Conservation (phyloP, 2,329 filamentous ascomycete species). For the Fusarium denticulatum region DNA sequence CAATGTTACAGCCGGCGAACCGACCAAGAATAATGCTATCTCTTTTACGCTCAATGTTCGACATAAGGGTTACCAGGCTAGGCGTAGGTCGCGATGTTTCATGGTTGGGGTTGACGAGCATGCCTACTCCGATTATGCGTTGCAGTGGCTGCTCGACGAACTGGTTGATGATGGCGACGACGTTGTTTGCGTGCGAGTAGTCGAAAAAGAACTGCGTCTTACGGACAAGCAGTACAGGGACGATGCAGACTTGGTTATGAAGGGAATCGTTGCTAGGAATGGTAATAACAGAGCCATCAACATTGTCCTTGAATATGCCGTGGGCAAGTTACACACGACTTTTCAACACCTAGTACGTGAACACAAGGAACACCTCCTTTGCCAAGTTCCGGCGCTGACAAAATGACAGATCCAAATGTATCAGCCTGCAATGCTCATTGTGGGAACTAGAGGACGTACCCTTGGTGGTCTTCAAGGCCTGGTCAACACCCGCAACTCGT, state of each 20-base stretch:
- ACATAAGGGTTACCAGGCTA: conserved; percentile 85
- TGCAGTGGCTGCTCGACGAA: conserved; percentile 93
- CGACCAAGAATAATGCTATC: conserved; percentile 67
- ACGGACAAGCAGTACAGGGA: conserved; percentile 77
- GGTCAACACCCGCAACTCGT: conserved; percentile 79
- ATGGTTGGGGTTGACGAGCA: conserved; percentile 92
- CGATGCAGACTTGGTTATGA: conserved; percentile 79
- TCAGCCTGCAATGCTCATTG: conserved; percentile 89
- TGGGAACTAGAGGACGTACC: conserved; percentile 86
- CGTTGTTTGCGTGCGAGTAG: conserved; percentile 87
- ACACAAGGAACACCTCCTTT: background rate
- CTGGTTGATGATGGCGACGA: conserved; percentile 94
- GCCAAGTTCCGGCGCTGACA: conserved; percentile 5
- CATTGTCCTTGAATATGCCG: conserved; percentile 84
- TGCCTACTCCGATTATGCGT: conserved; percentile 88
- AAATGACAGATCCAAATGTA: conserved; percentile 82
- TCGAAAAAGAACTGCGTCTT: conserved; percentile 82
- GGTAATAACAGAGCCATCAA: conserved; percentile 82
- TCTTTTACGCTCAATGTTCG: conserved; percentile 86
- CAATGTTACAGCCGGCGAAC: conserved; percentile 66
- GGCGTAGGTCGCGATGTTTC: conserved; percentile 84
- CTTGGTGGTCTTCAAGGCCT: conserved; percentile 87
- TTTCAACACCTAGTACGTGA: conserved; percentile 84
- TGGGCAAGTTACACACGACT: conserved; percentile 89
- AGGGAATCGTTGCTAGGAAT: conserved; percentile 82